phyloP scores from a whole-genome alignment of 345 rosid species.

The Moricandia arvensis region DNA sequence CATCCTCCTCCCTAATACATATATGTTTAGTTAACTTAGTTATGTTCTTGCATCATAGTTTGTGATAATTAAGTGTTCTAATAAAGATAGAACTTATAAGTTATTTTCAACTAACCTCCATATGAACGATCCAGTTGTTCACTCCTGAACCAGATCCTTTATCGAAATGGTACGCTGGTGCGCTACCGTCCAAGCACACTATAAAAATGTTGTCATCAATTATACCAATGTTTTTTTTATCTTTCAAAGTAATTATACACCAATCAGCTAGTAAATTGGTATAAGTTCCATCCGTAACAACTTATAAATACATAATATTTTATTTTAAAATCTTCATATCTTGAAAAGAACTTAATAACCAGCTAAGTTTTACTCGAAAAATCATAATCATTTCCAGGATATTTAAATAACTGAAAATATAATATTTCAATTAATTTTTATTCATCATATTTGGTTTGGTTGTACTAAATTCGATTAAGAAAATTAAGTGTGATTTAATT shows the following conservation, averaged over 20 bases:
- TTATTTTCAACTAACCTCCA: conserved; percentile 59
- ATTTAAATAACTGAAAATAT: neutral
- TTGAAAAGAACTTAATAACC: neutral
- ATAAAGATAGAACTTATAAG: neutral
- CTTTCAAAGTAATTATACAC: neutral
- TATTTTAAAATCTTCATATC: neutral
- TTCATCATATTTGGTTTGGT: neutral
- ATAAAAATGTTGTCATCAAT: neutral
- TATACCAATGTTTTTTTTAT: neutral
- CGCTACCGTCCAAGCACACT: conserved; percentile 98
- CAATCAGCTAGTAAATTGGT: neutral
- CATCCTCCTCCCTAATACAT: conserved; percentile 57
- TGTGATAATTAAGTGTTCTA: neutral
- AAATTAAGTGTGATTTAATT: neutral
- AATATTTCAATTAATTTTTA: neutral
- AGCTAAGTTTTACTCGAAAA: neutral
- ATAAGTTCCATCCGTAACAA: neutral
- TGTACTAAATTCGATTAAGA: neutral
- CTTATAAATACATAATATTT: neutral
- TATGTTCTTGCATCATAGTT: neutral
- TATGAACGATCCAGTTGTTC: conserved; percentile 77
- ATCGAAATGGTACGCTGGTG: conserved; percentile 87
- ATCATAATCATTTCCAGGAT: neutral
- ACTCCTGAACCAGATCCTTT: conserved; percentile 80
- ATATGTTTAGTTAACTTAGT: neutral